Evolutionary conservation across 2,329 filamentous ascomycete genomes (phyloP).

Genomic region (Monosporascus sp.): DNA sequence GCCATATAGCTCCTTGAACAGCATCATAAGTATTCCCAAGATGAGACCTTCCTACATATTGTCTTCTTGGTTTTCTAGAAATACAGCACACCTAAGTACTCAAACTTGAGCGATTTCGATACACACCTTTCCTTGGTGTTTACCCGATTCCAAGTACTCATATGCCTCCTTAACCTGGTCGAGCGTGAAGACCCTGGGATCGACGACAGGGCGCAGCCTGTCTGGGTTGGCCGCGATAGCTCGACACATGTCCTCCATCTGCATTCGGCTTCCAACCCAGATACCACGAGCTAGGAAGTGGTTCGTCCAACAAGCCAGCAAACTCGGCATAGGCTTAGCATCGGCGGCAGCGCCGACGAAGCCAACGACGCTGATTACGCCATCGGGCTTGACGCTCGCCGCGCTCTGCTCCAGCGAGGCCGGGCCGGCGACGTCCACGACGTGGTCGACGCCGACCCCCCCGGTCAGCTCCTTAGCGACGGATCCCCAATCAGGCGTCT

Average conservation of each 20-base stretch:
- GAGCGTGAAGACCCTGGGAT: constrained; percentile 37
- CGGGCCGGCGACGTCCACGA: constrained; percentile 39
- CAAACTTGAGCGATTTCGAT: constrained; percentile 7
- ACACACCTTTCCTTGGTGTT: constrained; percentile 35
- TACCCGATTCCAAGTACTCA: constrained; percentile 28
- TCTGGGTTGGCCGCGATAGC: constrained; percentile 43
- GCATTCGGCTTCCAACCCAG: constrained; percentile 37
- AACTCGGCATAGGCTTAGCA: constrained; percentile 12
- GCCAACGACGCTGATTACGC: constrained; percentile 33
- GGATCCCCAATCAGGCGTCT: constrained; percentile 33
- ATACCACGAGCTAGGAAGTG: constrained; percentile 40
- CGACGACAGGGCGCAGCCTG: constrained; percentile 37
- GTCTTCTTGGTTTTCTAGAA: no score
- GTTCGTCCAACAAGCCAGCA: constrained; percentile 25
- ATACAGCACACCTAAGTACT: no score
- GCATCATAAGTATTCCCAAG: no score
- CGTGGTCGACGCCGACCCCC: constrained; percentile 32
- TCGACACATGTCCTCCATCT: constrained; percentile 47
- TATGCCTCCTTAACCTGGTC: constrained; percentile 40
- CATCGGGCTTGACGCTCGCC: constrained; percentile 34
- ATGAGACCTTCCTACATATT: no score
- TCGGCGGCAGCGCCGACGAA: constrained; percentile 23
- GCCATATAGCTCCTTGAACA: no score
- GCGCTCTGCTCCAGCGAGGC: constrained; percentile 34
- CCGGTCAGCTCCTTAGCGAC: constrained; percentile 30